phyloP scores from a whole-genome alignment of 768 basidiomycete species.

The Naganishia friedmannii region DNA sequence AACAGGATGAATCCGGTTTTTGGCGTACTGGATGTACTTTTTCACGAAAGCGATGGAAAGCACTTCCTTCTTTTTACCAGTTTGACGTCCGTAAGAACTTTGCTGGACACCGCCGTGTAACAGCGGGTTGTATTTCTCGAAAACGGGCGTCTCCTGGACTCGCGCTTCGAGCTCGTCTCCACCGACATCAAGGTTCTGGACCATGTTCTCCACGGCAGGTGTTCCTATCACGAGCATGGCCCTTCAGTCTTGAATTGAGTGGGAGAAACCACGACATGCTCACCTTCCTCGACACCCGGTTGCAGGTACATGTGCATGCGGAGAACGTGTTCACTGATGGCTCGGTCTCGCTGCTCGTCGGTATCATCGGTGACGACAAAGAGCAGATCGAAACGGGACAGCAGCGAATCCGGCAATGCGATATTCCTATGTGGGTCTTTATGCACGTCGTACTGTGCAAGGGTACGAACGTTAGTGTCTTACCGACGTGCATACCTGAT shows the following conservation, averaged over 20 bases:
- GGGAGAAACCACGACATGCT: constrained; percentile 6
- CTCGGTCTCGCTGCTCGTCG: constrained; percentile 86
- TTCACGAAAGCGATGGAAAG: constrained; percentile 92
- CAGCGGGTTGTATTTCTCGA: constrained; percentile 94
- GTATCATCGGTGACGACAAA: constrained; percentile 99
- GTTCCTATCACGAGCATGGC: constrained; percentile 52
- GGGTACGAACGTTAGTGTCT: neutral
- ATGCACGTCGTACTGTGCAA: constrained; percentile 86
- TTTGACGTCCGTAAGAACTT: constrained; percentile 54
- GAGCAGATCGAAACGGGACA: constrained; percentile 96
- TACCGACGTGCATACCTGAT: neutral
- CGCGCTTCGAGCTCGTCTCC: constrained; percentile 61
- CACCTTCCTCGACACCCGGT: constrained; percentile 93
- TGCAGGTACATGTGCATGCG: constrained; percentile 95
- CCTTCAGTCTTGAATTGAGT: neutral
- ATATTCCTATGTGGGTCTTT: constrained; percentile 99
- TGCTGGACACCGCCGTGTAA: constrained; percentile 78
- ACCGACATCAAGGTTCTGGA: constrained; percentile 83
- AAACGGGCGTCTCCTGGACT: constrained; percentile 69
- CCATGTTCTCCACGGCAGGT: constrained; percentile 78
- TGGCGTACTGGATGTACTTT: constrained; percentile 97
- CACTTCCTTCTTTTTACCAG: constrained; percentile 71
- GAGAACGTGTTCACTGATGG: constrained; percentile 95
- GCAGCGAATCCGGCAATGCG: constrained; percentile 90
- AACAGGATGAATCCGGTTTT: constrained; percentile 76